These are phyloP conservation scores for Cryptosporidium sp. DNA, from an alignment of 169 alveolate genomes.

Conservation along the genomic window DNA sequence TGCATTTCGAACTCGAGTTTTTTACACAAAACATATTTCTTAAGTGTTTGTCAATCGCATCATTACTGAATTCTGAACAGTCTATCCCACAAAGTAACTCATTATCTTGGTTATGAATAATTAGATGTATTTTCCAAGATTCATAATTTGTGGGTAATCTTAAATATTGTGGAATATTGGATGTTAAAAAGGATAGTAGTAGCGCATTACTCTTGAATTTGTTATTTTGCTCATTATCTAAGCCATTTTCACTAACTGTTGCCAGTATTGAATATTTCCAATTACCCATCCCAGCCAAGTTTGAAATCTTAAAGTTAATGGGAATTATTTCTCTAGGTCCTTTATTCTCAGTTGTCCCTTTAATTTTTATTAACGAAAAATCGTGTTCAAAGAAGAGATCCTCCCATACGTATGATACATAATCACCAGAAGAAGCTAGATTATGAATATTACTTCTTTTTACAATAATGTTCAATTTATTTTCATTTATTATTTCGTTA, in stretches of 20 bases:
- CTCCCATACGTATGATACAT: conserved; percentile 59
- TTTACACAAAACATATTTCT: conserved; percentile 40
- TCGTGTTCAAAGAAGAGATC: conserved; percentile 36
- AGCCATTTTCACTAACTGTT: not conserved
- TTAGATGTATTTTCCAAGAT: conserved; percentile 38
- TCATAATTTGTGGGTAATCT: conserved; percentile 38
- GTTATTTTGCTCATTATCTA: not conserved
- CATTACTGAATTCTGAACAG: not conserved
- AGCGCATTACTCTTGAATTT: conserved; percentile 3
- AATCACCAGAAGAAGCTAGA: not conserved
- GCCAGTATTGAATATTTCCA: conserved; percentile 63
- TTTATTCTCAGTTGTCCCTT: not conserved
- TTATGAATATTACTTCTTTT: conserved; percentile 45
- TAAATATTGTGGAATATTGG: conserved; percentile 55
- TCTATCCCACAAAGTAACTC: conserved; percentile 53
- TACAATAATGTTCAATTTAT: conserved; percentile 16
- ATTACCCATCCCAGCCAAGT: not conserved
- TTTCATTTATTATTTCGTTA: conserved; percentile 12
- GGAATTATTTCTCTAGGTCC: conserved; percentile 33
- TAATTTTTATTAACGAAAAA: conserved; percentile 22
- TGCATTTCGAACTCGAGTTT: conserved; percentile 2
- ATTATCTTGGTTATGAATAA: conserved; percentile 51
- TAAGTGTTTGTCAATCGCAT: not conserved
- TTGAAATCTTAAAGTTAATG: conserved; percentile 28
- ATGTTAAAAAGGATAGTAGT: conserved; percentile 43